These are phyloP conservation scores for Onygenales sp. DNA, from an alignment of 2,329 filamentous ascomycete genomes.

Conservation along the genomic window DNA sequence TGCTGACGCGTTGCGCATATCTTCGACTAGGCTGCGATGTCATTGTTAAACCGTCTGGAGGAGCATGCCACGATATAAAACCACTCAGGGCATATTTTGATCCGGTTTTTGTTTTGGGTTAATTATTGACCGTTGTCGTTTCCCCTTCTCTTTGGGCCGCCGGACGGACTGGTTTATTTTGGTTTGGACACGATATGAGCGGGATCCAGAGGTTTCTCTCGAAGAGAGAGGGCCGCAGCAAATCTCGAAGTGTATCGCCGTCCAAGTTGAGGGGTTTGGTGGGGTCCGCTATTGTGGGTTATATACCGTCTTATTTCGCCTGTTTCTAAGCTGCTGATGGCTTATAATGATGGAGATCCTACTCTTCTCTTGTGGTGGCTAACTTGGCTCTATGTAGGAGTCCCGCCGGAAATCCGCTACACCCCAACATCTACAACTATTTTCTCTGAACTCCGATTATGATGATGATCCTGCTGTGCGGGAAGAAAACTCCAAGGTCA, in stretches of 20 bases:
- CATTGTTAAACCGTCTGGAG: background rate
- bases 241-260: slow-evolving; percentile 1
- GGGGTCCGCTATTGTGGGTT: background rate
- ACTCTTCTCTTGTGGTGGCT: background rate
- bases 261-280: background rate
- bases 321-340: background rate
- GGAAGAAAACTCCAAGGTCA: slow-evolving; percentile 1
- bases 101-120: no score
- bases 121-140: no score
- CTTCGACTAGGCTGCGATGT: background rate
- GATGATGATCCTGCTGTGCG: background rate
- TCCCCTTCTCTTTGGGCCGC: no score
- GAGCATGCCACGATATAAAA: no score
- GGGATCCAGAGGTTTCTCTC: slow-evolving; percentile 34
- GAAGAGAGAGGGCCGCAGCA: slow-evolving; percentile 26
- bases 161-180: background rate
- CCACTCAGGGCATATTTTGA: background rate
- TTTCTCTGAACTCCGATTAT: background rate
- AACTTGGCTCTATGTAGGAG: background rate
- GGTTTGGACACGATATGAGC: slow-evolving; percentile 21
- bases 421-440: background rate
- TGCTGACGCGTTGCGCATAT: background rate
- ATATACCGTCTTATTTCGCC: background rate
- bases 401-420: background rate
- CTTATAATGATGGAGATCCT: background rate